Evolutionary conservation across 768 basidiomycete species (phyloP).

Genomic region (Lentinula detonsa): DNA sequence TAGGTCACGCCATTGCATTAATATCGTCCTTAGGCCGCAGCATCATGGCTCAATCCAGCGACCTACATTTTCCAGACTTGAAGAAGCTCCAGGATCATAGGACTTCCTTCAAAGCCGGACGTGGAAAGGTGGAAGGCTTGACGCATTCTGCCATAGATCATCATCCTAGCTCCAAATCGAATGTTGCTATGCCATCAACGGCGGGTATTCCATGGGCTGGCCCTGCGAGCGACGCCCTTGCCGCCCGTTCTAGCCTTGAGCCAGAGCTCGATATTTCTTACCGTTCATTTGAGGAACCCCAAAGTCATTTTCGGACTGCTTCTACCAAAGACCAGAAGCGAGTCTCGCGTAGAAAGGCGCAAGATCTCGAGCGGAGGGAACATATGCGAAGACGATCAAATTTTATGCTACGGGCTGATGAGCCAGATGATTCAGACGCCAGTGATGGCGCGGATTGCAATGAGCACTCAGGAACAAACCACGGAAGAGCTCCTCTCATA

Average conservation of each 20-base stretch:
- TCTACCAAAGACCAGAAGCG: neutral
- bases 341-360: neutral
- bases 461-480: neutral
- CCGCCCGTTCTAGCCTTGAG: neutral
- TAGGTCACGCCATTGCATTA: slow-evolving; percentile 44
- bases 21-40: neutral
- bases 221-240: neutral
- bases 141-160: neutral
- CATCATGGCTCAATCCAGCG: neutral
- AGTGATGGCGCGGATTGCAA: neutral
- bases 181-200: neutral
- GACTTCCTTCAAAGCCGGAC: neutral
- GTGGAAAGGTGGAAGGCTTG: neutral
- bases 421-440: slow-evolving; percentile 5
- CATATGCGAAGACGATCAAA: neutral
- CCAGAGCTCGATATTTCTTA: neutral
- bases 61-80: neutral
- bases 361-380: neutral
- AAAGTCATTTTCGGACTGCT: too few species aligned
- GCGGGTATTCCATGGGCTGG: neutral
- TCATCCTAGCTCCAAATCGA: neutral
- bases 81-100: neutral
- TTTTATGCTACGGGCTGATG: neutral
- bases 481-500: neutral
- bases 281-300: neutral